A percentile compares a stretch with the other conserved stretches of the same genome.
These are phyloP conservation scores for Nectriaceae sp. DNA, from an alignment of 2,329 filamentous ascomycete genomes.

Conservation along the genomic window DNA sequence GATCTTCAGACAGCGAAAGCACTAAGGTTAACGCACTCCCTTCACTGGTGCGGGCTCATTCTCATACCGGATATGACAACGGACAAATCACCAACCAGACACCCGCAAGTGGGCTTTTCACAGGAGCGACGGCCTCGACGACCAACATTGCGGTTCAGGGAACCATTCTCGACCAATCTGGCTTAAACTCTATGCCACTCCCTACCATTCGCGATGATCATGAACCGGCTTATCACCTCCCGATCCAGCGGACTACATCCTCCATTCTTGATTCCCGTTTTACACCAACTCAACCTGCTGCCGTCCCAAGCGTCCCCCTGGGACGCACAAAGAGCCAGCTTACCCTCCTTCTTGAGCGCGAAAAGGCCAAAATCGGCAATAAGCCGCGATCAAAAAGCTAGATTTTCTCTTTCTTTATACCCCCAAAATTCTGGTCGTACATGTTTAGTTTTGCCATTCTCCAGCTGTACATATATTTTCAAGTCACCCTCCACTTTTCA, in stretches of 20 bases:
- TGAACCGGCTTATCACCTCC: conserved; percentile 26
- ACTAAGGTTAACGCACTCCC: conserved; percentile 22
- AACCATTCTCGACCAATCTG: conserved; percentile 45
- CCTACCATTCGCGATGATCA: conserved; percentile 21
- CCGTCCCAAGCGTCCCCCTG: conserved; percentile 48
- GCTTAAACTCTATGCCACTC: conserved; percentile 32
- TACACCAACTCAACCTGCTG: conserved; percentile 51
- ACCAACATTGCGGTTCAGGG: conserved; percentile 45
- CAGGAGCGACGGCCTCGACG: conserved; percentile 40
- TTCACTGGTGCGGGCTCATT: conserved; percentile 35
- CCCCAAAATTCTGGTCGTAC: conserved; percentile 11
- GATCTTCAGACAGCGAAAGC: conserved; percentile 24
- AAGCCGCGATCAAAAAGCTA: conserved; percentile 30
- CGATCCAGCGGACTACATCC: conserved; percentile 20
- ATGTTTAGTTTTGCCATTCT: too few relatives aligned
- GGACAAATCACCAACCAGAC: conserved; percentile 17
- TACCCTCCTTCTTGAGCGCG: conserved; percentile 57
- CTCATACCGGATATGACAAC: conserved; percentile 31
- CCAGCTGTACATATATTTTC: too few relatives aligned
- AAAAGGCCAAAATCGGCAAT: conserved; percentile 41
- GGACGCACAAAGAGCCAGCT: conserved; percentile 64
- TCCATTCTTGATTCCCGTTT: conserved; percentile 41
- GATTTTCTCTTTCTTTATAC: conserved; percentile 13
- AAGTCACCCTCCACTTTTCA: too few relatives aligned
- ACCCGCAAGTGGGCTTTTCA: conserved; percentile 32